A percentile compares a stretch with the other conserved stretches of the same genome.
Evolutionary conservation across 2,329 filamentous ascomycete genomes (phyloP).

Genomic region (Pyrenochaeta sp.): DNA sequence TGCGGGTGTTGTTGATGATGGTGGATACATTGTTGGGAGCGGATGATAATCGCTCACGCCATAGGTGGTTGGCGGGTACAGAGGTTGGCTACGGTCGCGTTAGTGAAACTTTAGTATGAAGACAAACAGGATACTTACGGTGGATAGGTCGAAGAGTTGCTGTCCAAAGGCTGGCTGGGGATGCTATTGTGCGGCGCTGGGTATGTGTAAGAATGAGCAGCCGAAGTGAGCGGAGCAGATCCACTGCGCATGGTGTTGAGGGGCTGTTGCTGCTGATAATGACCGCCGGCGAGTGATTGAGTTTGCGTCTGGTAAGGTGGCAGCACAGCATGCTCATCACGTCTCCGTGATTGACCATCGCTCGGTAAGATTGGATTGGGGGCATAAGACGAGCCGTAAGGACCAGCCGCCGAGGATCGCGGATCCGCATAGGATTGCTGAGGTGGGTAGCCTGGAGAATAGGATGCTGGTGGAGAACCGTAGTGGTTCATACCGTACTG

Average conservation of each 20-base stretch:
- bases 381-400: constrained; percentile 39
- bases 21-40: constrained; percentile 47
- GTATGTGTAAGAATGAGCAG: constrained; percentile 40
- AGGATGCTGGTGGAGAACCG: constrained; percentile 38
- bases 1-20: constrained; percentile 39
- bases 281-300: constrained; percentile 37
- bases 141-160: constrained; percentile 40
- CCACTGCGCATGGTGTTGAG: constrained; percentile 38
- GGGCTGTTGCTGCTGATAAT: constrained; percentile 44
- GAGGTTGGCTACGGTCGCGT: constrained; percentile 31
- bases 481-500: constrained; percentile 50
- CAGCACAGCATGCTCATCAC: constrained; percentile 34
- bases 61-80: constrained; percentile 46
- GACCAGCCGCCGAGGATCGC: constrained; percentile 33
- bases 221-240: constrained; percentile 34
- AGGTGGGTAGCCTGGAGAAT: constrained; percentile 42
- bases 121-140: constrained; percentile 30
- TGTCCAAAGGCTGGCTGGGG: constrained; percentile 36
- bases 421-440: constrained; percentile 40
- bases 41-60: constrained; percentile 43
- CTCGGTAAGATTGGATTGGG: constrained; percentile 34
- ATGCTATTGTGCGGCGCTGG: constrained; percentile 39
- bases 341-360: constrained; percentile 34
- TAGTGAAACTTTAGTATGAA: constrained; percentile 7
- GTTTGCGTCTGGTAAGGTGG: constrained; percentile 41